Percentiles rank a stretch among this genome's conserved stretches.
phyloP scores from a whole-genome alignment of 2,329 filamentous ascomycete species.

The Chaetomium olivaceum region DNA sequence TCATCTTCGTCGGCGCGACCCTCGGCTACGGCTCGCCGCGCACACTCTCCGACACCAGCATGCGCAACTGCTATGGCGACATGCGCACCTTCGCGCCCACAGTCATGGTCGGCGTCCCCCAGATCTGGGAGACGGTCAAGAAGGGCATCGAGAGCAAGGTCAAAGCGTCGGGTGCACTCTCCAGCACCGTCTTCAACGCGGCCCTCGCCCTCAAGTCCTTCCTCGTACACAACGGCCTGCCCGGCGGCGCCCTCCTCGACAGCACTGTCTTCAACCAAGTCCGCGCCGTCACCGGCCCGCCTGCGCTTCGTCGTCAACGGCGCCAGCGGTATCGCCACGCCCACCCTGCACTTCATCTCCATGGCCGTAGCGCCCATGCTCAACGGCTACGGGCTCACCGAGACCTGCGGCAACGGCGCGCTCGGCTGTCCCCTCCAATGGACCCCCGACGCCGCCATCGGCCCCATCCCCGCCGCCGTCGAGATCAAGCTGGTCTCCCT shows the following conservation, averaged over 20 bases:
- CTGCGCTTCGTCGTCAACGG: conserved; percentile 93
- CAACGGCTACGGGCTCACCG: conserved; percentile 88
- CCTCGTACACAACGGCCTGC: conserved; percentile 59
- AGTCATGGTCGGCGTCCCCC: conserved; percentile 89
- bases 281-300: conserved; percentile 78
- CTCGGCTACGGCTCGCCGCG: conserved; percentile 92
- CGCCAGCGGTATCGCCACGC: conserved; percentile 83
- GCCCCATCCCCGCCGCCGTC: conserved; percentile 72
- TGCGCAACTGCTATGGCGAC: conserved; percentile 88
- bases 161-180: conserved; percentile 67
- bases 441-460: conserved; percentile 69
- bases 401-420: conserved; percentile 84
- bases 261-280: conserved; percentile 87
- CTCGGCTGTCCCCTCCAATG: conserved; percentile 82
- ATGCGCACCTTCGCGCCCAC: conserved; percentile 90
- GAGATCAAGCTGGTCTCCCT: conserved; percentile 93
- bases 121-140: conserved; percentile 95
- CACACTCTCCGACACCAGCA: conserved; percentile 81
- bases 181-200: conserved; percentile 75
- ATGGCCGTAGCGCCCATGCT: conserved; percentile 94
- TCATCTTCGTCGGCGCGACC: conserved; percentile 83
- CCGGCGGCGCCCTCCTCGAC: conserved; percentile 72
- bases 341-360: conserved; percentile 88
- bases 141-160: conserved; percentile 88
- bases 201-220: conserved; percentile 61